Conservation (phyloP, 768 basidiomycete species). For the Suillus cothurnatus region DNA sequence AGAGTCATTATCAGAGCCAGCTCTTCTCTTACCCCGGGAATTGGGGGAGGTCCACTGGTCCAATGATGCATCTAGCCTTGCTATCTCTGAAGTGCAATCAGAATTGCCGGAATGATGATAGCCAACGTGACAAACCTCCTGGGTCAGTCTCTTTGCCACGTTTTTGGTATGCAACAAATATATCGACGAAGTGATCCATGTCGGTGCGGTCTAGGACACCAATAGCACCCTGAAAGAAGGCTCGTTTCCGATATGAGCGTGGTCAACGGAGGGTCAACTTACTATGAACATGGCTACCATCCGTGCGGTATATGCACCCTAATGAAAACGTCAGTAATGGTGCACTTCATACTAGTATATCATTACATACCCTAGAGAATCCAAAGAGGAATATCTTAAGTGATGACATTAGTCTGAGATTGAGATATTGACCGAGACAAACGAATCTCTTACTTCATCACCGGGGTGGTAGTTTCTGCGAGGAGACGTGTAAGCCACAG, state of each 20-base stretch:
- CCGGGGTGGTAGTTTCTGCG: conserved; percentile 68
- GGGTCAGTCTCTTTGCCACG: conserved; percentile 55
- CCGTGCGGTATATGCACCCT: conserved; percentile 79
- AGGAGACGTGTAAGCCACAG: background rate
- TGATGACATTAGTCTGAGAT: conserved; percentile 14
- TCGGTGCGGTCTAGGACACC: conserved; percentile 70
- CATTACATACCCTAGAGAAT: conserved; percentile 60
- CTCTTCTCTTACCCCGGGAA: conserved; percentile 57
- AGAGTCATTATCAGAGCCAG: conserved; percentile 42
- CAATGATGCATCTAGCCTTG: conserved; percentile 44
- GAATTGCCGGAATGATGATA: background rate
- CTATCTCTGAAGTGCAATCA: conserved; percentile 34
- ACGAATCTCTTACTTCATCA: conserved; percentile 55
- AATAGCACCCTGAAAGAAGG: conserved; percentile 55
- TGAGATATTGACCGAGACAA: background rate
- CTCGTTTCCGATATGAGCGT: conserved; percentile 1
- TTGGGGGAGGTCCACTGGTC: conserved; percentile 53
- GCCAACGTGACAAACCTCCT: conserved; percentile 37
- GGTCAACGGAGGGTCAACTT: conserved; percentile 20
- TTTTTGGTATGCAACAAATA: conserved; percentile 64
- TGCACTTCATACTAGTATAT: background rate
- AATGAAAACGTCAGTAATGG: conserved; percentile 12
- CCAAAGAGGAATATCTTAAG: conserved; percentile 74
- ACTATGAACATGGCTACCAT: conserved; percentile 76
- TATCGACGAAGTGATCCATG: conserved; percentile 71